Evolutionary conservation across 495 filamentous ascomycete genomes (phyloP).

Genomic region (Penicillium salamii): DNA sequence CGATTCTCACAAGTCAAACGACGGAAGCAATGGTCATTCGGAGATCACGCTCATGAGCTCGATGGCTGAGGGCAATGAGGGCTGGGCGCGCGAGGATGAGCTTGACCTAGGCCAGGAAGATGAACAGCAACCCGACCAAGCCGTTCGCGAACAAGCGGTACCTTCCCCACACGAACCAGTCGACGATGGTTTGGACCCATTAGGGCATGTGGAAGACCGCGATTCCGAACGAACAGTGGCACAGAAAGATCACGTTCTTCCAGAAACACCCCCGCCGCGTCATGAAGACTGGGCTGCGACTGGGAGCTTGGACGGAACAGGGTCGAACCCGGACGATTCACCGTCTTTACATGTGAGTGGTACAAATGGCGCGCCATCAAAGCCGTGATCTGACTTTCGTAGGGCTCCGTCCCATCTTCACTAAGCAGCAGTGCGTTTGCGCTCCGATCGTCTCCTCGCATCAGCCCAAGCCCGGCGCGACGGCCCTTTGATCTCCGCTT

Average conservation of each 20-base stretch:
- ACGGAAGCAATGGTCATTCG: conserved; percentile 45
- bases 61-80: conserved; percentile 48
- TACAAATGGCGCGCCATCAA: conserved; percentile 6
- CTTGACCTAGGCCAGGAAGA: conserved; percentile 44
- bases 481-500: conserved; percentile 93
- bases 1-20: conserved; percentile 9
- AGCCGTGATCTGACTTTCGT: conserved; percentile 22
- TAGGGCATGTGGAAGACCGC: conserved; percentile 25
- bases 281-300: conserved; percentile 16
- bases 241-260: conserved; percentile 10
- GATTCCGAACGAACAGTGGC: conserved; percentile 17
- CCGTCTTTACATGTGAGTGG: conserved; percentile 78
- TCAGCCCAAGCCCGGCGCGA: conserved; percentile 72
- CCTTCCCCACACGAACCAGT: conserved; percentile 17
- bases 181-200: conserved; percentile 29
- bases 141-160: conserved; percentile 14
- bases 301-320: conserved; percentile 45
- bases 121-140: conserved; percentile 24
- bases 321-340: conserved; percentile 82
- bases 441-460: conserved; percentile 46
- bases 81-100: conserved; percentile 46
- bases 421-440: conserved; percentile 61
- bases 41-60: conserved; percentile 48
- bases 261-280: conserved; percentile 25
- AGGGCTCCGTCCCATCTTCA: conserved; percentile 84